Evolutionary conservation across 495 filamentous ascomycete genomes (phyloP), one percentile per base, ranked within the genome.

Genomic region (Penicillium ochrochloron): DNA sequence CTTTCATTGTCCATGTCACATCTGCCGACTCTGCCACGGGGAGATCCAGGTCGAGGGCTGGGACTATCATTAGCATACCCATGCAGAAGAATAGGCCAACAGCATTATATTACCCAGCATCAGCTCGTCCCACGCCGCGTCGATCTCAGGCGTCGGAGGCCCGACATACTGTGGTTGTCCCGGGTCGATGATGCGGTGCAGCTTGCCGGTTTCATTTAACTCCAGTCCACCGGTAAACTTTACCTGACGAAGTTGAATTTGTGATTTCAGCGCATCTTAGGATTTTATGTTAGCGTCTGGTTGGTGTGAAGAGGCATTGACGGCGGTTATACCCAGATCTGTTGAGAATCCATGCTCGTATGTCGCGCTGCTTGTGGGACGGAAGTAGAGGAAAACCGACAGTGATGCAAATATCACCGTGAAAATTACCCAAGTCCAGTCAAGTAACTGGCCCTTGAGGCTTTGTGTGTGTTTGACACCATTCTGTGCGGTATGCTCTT

Each of bases 281-380:
- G 12, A 7, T 53, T 53, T 53, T 33, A 12, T 14, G 50, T 53
- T 53, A 53, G 50, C 14, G n/a, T 33, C 25, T 53, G 17, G 25
- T 12, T 3, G 25, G 14, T 53, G 10, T 2, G 50, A 53, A n/a
- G 14, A 14, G n/a, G 50, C 50, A 17, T 17, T n/a, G 14, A 2
- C 50, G 14, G 25, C 3, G n/a, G 12, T 19, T 27, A 53, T 53
- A 53, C 50, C 50, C 27, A 53, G 29, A 3, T 53, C 50, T 53
- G 50, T 53, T 33, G 50, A 53, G 50, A 53, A 53, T 19, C 50
- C 50, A 53, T 33, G 25, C 50, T 53, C 50, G 15, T 53, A 53
- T 53, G 50, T 33, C 12, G 9, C 21, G 27, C 31, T 31, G 31
- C 50, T 53, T 27, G 1, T 17, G 50, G 25, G 29, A n/a, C 12